These are phyloP conservation scores for Radiomyces spectabilis DNA, from an alignment of 192 early-diverging fungal species.

Conservation along the genomic window DNA sequence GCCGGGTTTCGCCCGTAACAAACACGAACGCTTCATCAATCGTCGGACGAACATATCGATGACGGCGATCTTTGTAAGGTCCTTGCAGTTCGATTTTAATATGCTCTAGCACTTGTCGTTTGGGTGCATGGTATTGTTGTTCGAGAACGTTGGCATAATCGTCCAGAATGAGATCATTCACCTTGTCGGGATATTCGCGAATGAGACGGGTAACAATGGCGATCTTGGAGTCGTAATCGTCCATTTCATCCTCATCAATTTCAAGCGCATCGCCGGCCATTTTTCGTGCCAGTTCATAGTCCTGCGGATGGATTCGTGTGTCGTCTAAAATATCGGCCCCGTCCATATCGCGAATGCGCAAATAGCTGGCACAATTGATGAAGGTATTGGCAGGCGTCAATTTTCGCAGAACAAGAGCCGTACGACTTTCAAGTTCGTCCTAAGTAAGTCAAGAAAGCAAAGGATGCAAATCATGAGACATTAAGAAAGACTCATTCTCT, in stretches of 20 bases:
- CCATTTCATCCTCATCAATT: slow-evolving; percentile 69
- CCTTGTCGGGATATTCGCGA: slow-evolving; percentile 62
- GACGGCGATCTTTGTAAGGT: slow-evolving; percentile 71
- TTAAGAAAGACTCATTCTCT: not conserved
- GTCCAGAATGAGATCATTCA: slow-evolving; percentile 82
- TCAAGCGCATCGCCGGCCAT: slow-evolving; percentile 96
- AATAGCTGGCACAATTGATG: slow-evolving; percentile 89
- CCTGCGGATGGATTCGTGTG: slow-evolving; percentile 92
- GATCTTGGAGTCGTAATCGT: slow-evolving; percentile 59
- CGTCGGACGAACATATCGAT: slow-evolving; percentile 46
- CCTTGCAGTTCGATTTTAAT: slow-evolving; percentile 86
- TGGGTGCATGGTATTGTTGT: slow-evolving; percentile 64
- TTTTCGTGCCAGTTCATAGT: slow-evolving; percentile 92
- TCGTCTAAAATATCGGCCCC: slow-evolving; percentile 80
- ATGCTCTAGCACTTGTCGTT: slow-evolving; percentile 72
- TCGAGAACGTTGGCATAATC: slow-evolving; percentile 86
- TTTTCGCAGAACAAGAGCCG: slow-evolving; percentile 58
- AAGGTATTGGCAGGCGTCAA: slow-evolving; percentile 70
- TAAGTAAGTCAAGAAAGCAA: slow-evolving; percentile 2
- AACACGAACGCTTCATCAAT: slow-evolving; percentile 65
- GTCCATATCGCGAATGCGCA: slow-evolving; percentile 67
- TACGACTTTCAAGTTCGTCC: slow-evolving; percentile 54
- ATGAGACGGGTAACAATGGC: slow-evolving; percentile 80
- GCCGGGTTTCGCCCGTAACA: slow-evolving; percentile 77
- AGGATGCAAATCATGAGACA: not conserved